Evolutionary conservation across 345 rosid species (phyloP).

Genomic region (Salix caprea): DNA sequence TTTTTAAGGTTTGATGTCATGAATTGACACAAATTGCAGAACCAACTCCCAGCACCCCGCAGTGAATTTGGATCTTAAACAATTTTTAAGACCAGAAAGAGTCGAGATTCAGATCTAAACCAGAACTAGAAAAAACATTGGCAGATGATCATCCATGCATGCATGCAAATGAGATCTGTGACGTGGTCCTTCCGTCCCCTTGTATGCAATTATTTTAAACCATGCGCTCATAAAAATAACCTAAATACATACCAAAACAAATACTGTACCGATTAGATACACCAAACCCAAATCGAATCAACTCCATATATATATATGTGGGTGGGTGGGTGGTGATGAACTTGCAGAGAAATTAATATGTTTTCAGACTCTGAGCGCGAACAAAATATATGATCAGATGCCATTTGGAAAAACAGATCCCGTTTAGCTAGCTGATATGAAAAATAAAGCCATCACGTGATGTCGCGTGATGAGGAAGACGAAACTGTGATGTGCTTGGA

Average conservation of each 20-base stretch:
- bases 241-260: no score
- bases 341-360: not conserved
- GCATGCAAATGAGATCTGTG: conserved; percentile 3
- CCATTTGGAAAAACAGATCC: conserved; percentile 1
- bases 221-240: not conserved
- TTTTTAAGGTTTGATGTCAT: not conserved
- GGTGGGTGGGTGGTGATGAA: not conserved
- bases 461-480: not conserved
- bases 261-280: no score
- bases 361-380: not conserved
- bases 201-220: not conserved
- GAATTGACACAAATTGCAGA: no score
- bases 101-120: conserved; percentile 23
- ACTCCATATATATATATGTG: no score
- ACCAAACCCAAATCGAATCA: not conserved
- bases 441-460: conserved; percentile 24
- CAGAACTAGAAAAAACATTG: not conserved
- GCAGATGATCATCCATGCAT: not conserved
- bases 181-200: conserved; percentile 4
- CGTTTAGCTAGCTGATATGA: not conserved
- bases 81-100: not conserved
- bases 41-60: no score
- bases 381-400: conserved; percentile 4
- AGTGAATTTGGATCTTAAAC: conserved; percentile 12
- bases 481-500: not conserved